Conservation (phyloP, 2,329 filamentous ascomycete species). For the Colletotrichum abscissum region DNA sequence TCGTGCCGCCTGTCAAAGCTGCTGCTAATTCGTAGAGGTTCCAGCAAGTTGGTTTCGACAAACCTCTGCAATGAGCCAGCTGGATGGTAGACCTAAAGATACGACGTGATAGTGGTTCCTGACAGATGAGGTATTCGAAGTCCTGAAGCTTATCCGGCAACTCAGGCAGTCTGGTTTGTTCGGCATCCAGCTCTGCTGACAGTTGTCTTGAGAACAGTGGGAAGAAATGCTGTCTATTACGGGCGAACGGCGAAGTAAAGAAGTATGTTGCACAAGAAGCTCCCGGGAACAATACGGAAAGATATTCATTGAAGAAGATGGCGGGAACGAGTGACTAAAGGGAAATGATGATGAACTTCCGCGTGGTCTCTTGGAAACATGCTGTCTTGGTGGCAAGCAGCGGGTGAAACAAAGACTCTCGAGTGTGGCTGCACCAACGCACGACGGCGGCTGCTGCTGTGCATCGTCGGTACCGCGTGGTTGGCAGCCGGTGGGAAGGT, state of each 20-base stretch:
- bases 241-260: neutral
- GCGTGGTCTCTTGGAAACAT: neutral
- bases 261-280: neutral
- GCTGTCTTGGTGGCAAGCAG: neutral
- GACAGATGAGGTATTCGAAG: too few species aligned
- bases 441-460: slow-evolving; percentile 15
- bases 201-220: neutral
- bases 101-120: too few species aligned
- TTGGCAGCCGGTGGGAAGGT: slow-evolving; percentile 21
- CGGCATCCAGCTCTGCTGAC: too few species aligned
- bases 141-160: too few species aligned
- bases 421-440: slow-evolving; percentile 29
- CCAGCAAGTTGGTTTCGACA: too few species aligned
- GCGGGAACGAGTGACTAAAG: neutral
- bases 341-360: neutral
- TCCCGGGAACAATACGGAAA: neutral
- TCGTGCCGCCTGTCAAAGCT: too few species aligned
- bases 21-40: too few species aligned
- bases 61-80: too few species aligned
- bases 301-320: neutral
- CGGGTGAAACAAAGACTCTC: slow-evolving; percentile 22
- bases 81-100: too few species aligned
- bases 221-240: neutral
- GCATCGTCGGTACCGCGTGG: slow-evolving; percentile 13
- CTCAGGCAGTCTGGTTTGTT: too few species aligned